Conservation (phyloP, 805 yeast genomes). For the Barnettozyma botsteinii region DNA sequence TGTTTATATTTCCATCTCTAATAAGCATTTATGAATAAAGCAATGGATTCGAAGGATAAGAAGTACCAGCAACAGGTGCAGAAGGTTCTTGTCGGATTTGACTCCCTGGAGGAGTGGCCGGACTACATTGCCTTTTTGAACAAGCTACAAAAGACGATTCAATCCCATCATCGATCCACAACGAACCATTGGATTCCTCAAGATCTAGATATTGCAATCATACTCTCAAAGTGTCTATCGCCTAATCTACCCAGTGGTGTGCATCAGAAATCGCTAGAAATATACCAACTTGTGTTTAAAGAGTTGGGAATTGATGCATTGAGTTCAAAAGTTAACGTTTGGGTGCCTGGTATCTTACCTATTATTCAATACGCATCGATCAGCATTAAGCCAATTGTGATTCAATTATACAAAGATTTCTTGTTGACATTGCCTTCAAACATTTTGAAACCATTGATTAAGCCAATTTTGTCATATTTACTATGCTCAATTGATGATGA, state of each 20-base stretch:
- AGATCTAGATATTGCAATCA: slow-evolving; percentile 58
- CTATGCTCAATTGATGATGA: slow-evolving; percentile 92
- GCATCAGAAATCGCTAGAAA: slow-evolving; percentile 78
- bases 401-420: slow-evolving; percentile 53
- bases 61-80: slow-evolving; percentile 64
- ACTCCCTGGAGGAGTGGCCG: slow-evolving; percentile 92
- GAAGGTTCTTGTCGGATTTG: slow-evolving; percentile 69
- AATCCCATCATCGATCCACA: slow-evolving; percentile 31
- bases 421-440: slow-evolving; percentile 46
- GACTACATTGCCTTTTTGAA: slow-evolving; percentile 90
- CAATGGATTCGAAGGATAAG: slow-evolving; percentile 56
- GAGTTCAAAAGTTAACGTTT: slow-evolving; percentile 52
- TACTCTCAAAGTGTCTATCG: slow-evolving; percentile 73
- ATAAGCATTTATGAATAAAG: neutral
- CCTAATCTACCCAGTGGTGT: slow-evolving; percentile 91
- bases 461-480: slow-evolving; percentile 67
- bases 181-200: slow-evolving; percentile 57
- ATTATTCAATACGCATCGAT: slow-evolving; percentile 84
- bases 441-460: slow-evolving; percentile 48
- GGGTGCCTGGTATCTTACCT: slow-evolving; percentile 95
- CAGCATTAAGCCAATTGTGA: slow-evolving; percentile 74
- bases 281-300: slow-evolving; percentile 66
- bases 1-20: neutral
- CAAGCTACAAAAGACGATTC: slow-evolving; percentile 67
- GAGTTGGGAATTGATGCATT: slow-evolving; percentile 52